These are phyloP conservation scores for Apodospora peruviana DNA, from an alignment of 495 filamentous ascomycete species.

Conservation along the genomic window DNA sequence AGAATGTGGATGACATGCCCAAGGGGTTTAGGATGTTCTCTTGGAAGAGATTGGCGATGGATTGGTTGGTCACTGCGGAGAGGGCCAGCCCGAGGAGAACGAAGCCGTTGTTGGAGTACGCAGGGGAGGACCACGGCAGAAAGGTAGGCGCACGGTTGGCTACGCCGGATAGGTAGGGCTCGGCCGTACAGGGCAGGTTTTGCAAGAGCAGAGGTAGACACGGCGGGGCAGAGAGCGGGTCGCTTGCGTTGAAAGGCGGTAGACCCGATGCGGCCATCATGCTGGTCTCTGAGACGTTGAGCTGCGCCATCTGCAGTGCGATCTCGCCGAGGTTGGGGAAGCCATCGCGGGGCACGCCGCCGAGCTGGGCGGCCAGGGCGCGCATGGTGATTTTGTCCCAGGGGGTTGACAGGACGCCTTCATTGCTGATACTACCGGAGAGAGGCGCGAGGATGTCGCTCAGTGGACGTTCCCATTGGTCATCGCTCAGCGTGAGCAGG, in stretches of 20 bases:
- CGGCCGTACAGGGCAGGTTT: slow-evolving; percentile 4
- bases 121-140: slow-evolving; percentile 25
- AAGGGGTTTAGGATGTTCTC: slow-evolving; percentile 24
- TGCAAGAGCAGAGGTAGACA: slow-evolving; percentile 6
- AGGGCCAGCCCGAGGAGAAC: slow-evolving; percentile 28
- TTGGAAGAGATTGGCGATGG: slow-evolving; percentile 19
- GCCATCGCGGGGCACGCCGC: slow-evolving; percentile 39
- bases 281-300: slow-evolving; percentile 3
- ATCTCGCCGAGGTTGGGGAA: slow-evolving; percentile 14
- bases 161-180: slow-evolving; percentile 16
- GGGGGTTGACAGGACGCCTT: slow-evolving; percentile 12
- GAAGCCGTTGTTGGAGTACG: slow-evolving; percentile 28
- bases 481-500: slow-evolving; percentile 27
- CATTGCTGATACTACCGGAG: slow-evolving; percentile 19
- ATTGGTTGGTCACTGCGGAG: slow-evolving; percentile 18
- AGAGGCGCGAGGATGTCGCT: slow-evolving; percentile 32
- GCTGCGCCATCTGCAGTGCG: background rate
- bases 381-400: slow-evolving; percentile 44
- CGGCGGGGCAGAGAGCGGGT: slow-evolving; percentile 10
- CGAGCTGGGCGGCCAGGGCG: slow-evolving; percentile 39
- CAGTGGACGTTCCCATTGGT: slow-evolving; percentile 38
- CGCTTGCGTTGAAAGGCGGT: slow-evolving; percentile 24
- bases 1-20: slow-evolving; percentile 20
- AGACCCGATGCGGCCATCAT: slow-evolving; percentile 23
- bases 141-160: slow-evolving; percentile 18